Evolutionary conservation across 1,139 yeast species (phyloP).

Genomic region (Yamadazyma epiphylla): DNA sequence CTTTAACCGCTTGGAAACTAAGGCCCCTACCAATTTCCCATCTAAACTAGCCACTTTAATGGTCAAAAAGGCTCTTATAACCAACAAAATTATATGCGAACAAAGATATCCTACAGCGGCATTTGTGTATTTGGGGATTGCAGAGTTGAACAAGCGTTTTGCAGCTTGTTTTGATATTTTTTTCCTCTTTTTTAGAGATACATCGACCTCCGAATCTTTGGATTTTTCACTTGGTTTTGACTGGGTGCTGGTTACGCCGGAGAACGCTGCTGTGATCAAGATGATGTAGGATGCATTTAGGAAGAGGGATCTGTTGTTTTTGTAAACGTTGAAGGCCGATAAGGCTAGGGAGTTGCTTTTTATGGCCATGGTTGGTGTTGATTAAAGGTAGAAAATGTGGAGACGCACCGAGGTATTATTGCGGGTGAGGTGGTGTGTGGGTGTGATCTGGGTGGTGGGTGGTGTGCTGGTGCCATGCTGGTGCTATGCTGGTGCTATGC

Average conservation of each 20-base stretch:
- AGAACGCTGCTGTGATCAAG: slow-evolving; percentile 43
- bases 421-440: too few relatives aligned
- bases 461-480: too few relatives aligned
- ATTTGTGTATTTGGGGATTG: slow-evolving; percentile 34
- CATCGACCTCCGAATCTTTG: slow-evolving; percentile 8
- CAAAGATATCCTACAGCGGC: slow-evolving; percentile 40
- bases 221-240: slow-evolving; percentile 6
- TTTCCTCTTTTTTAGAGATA: slow-evolving; percentile 17
- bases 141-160: slow-evolving; percentile 29
- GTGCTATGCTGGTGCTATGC: too few relatives aligned
- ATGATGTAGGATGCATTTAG: slow-evolving; percentile 48
- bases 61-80: slow-evolving; percentile 70
- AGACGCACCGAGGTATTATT: too few relatives aligned
- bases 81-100: slow-evolving; percentile 59
- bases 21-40: slow-evolving; percentile 79
- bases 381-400: too few relatives aligned
- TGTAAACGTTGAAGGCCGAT: slow-evolving; percentile 35
- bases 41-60: slow-evolving; percentile 84
- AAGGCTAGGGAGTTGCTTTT: slow-evolving; percentile 13
- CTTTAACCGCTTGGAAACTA: slow-evolving; percentile 67
- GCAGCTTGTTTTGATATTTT: slow-evolving; percentile 34
- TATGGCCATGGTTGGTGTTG: slow-evolving; percentile 1
- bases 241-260: slow-evolving; percentile 40
- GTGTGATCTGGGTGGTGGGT: too few relatives aligned
- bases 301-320: slow-evolving; percentile 45